Conservation (phyloP, 2,329 filamentous ascomycete genomes). For the Venturia carpophila region DNA sequence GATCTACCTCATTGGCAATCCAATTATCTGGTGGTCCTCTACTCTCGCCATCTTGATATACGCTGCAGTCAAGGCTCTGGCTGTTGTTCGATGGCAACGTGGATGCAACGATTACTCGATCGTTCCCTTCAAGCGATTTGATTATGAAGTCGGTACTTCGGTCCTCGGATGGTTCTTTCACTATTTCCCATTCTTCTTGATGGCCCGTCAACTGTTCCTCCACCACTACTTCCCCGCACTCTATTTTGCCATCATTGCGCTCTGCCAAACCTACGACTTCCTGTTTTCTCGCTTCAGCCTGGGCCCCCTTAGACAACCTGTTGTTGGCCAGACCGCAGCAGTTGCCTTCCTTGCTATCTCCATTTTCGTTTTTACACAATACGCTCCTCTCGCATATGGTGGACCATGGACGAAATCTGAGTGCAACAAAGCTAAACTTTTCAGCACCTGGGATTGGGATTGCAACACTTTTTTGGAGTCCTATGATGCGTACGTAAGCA, state of each 20-base stretch:
- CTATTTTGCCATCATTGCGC: conserved; percentile 84
- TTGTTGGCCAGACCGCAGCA: conserved; percentile 66
- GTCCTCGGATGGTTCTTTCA: conserved; percentile 95
- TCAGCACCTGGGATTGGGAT: conserved; percentile 92
- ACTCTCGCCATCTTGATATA: conserved; percentile 72
- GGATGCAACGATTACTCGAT: conserved; percentile 80
- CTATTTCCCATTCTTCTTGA: conserved; percentile 98
- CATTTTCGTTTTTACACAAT: conserved; percentile 72
- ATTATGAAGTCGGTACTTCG: conserved; percentile 87
- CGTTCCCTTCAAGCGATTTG: conserved; percentile 85
- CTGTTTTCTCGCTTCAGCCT: conserved; percentile 62
- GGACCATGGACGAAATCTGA: conserved; percentile 87
- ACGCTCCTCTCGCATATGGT: conserved; percentile 83
- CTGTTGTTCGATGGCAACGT: conserved; percentile 88
- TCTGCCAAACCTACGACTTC: conserved; percentile 88
- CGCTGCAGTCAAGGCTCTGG: conserved; percentile 74
- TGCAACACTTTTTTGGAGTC: conserved; percentile 60
- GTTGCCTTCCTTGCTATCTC: conserved; percentile 66
- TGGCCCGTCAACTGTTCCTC: conserved; percentile 90
- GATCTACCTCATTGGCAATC: conserved; percentile 94
- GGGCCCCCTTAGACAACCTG: conserved; percentile 60
- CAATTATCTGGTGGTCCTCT: conserved; percentile 87
- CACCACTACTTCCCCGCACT: conserved; percentile 91
- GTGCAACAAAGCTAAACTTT: conserved; percentile 80
- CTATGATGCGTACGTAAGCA: conserved; percentile 18